Base-by-base conservation (phyloP, 2,329 filamentous ascomycete genomes). In the Cytospora leucostoma region DNA sequence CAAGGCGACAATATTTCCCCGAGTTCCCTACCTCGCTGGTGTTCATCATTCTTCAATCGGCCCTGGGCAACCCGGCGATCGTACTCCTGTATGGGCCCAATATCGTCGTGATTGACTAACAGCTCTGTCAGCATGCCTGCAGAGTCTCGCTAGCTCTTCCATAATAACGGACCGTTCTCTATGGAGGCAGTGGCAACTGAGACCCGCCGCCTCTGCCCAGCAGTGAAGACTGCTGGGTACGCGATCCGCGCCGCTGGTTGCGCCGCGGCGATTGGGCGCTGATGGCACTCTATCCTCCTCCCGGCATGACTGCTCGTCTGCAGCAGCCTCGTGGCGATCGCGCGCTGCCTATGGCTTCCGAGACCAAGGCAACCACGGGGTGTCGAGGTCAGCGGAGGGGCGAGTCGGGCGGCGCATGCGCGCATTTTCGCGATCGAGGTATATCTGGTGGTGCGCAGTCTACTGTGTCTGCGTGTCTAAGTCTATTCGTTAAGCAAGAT, bases 51-150 rank as follows among this genome's bases (percentile, higher is more conserved):
- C 67, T 90, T 85, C 67, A 99, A 75, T 56, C 85, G 80, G 12
- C 93, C 92, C 51, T 82, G 79, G 54, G 87, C 81, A 10, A 99
- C 93, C 54, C 94, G 86, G 65, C 84, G 82, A 74, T 97, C 90
- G 75, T 99, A 99, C 76, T 98, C 94, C 67, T 88, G 84, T 71
- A 98, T 83, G 2, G 95, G 95, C 0, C 93, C 93, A 66, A 80
- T 73, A 50, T 76, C 73, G 54, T 78, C 76, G 12, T 67, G 56
- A 63, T 76, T 73, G 52, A 67, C 67, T 66, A 44, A 33, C 17
- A 12, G 6, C 27, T 27, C 27, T 13, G 47, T 61, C 38, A 67
- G 54, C 19, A n/a, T 21, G 35, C n/a, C n/a, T 7, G 15, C 6
- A n/a, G 17, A 17, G 4, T 2, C 13, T 12, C 21, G 3, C 19